Evolutionary conservation across 495 filamentous ascomycete genomes (phyloP).

Genomic region (Aspergillus sparsus): DNA sequence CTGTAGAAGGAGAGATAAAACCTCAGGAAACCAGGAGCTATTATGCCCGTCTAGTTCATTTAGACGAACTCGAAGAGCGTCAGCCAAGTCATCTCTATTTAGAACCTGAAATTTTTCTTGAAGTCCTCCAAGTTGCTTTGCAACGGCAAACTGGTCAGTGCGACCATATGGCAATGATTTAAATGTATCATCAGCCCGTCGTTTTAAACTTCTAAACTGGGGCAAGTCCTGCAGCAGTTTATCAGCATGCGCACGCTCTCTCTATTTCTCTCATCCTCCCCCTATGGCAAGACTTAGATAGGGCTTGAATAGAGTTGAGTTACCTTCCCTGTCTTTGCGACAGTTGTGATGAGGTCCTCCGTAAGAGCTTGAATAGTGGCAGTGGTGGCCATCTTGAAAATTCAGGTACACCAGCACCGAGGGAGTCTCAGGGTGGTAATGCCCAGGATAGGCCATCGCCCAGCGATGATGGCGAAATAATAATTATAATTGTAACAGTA

Average conservation of each 20-base stretch:
- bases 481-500: neutral
- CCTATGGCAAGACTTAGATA: too few relatives aligned
- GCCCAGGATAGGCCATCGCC: conserved; percentile 11
- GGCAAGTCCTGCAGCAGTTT: conserved; percentile 36
- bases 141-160: conserved; percentile 87
- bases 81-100: conserved; percentile 76
- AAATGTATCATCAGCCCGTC: conserved; percentile 33
- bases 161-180: conserved; percentile 63
- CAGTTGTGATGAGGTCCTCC: conserved; percentile 39
- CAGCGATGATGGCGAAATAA: too few relatives aligned
- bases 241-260: conserved; percentile 48
- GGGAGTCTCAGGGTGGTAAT: neutral
- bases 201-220: conserved; percentile 31
- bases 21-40: conserved; percentile 70
- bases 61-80: conserved; percentile 67
- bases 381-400: conserved; percentile 49
- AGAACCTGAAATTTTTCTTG: conserved; percentile 86
- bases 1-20: conserved; percentile 74
- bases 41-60: conserved; percentile 54
- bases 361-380: conserved; percentile 38
- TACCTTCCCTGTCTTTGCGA: conserved; percentile 37
- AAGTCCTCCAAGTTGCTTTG: conserved; percentile 70
- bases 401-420: neutral
- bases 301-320: conserved; percentile 5
- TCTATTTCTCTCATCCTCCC: neutral